Base-by-base conservation (phyloP, 2,329 filamentous ascomycete genomes). In the Chaetomiaceae sp. region DNA sequence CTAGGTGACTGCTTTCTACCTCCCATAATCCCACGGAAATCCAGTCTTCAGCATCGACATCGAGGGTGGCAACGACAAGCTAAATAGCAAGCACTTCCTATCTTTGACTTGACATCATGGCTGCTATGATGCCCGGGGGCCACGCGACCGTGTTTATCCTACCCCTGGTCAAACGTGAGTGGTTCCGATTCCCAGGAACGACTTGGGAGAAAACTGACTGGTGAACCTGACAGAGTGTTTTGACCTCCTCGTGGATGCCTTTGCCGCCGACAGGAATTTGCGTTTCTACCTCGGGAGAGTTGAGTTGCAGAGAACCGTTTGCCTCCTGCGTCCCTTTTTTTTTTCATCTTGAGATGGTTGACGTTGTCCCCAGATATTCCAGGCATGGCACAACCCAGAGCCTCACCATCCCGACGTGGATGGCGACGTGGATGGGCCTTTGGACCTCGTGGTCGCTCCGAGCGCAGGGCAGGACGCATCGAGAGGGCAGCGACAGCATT, bases 281-380 rank as follows among this genome's bases (percentile, higher is more conserved):
- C 50, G 46, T 1, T 29, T 37, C 8, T 47, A 53, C 22, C 43
- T 53, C 6, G 54, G 38, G 14, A 50, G 54, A 22, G 20, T 47
- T 1, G 50, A 54, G 27, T 36, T 56, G 2, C 54, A 56, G 15
- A 50, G 12, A 20, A 37, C 38, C 31, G 54, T 56, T n/a, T n/a
- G n/a, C n/a, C 6, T 8, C 34, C 22, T 27, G 19, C 6, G 15
- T 17, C 3, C 2, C 12, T 19, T 9, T 7, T 36, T 27, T 27
- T 27, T 27, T 27, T 9, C 5, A 9, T 27, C 6, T 9, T 5
- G 5, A 9, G 12, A 12, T 23, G 4, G 27, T 45, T 43, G 20
- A 38, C 23, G 15, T 36, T 27, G 4, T 4, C 14, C n/a, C 6
- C 36, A 56, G 54, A 38, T 53, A 22, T 50, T 50, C 5, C 27